A percentile compares a stretch with the other conserved stretches of the same genome.
Evolutionary conservation across 2,329 filamentous ascomycete species (phyloP).

Genomic region (Fonsecaea erecta): DNA sequence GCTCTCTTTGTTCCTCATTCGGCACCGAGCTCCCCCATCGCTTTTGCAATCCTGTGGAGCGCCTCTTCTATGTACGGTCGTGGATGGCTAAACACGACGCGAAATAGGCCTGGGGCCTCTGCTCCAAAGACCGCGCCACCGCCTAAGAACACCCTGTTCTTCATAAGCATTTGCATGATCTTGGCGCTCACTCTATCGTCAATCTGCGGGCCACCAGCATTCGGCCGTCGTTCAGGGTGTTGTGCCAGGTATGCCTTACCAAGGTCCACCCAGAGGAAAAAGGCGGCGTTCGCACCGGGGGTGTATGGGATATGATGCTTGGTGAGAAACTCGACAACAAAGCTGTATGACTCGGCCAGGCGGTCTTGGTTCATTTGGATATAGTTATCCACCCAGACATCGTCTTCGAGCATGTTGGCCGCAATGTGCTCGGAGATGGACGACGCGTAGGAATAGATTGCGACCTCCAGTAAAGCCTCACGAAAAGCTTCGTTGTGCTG

Average conservation of each 20-base stretch:
- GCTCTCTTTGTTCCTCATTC: neutral
- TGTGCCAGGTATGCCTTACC: conserved; percentile 37
- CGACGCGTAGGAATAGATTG: conserved; percentile 56
- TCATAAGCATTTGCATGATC: conserved; percentile 45
- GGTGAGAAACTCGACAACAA: conserved; percentile 46
- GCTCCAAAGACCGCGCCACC: conserved; percentile 45
- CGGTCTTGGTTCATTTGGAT: conserved; percentile 50
- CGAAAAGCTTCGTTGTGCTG: conserved; percentile 51
- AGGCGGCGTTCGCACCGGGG: conserved; percentile 58
- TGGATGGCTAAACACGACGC: conserved; percentile 47
- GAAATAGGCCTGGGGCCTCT: conserved; percentile 50
- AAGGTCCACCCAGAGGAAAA: conserved; percentile 62
- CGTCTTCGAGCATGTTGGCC: conserved; percentile 52
- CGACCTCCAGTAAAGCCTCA: conserved; percentile 45
- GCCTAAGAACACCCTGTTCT: conserved; percentile 46
- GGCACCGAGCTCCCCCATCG: neutral
- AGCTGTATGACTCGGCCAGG: conserved; percentile 49
- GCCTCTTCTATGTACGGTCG: conserved; percentile 38
- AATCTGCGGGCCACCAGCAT: neutral
- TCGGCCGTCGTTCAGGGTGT: conserved; percentile 6
- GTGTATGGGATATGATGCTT: conserved; percentile 54
- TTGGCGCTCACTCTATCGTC: conserved; percentile 12
- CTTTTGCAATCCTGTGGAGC: conserved; percentile 36
- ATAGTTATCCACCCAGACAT: conserved; percentile 52
- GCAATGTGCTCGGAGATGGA: conserved; percentile 49